phyloP scores from a whole-genome alignment of 2,329 filamentous ascomycete species.

The Periconia digitata region DNA sequence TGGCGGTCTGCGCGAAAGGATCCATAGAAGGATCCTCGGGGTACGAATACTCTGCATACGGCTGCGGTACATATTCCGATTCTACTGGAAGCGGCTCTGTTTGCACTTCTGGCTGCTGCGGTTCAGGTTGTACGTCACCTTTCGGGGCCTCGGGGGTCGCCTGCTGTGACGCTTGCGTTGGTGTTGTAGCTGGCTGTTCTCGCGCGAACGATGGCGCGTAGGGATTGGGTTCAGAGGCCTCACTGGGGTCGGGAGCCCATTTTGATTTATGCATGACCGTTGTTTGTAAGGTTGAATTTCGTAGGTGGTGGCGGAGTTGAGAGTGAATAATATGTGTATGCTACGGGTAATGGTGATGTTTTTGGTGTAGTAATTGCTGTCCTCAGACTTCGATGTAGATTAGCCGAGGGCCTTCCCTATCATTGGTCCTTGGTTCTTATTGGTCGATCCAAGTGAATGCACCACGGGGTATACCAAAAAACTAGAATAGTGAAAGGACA shows the following conservation, averaged over 20 bases:
- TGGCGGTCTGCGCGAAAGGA: conserved; percentile 53
- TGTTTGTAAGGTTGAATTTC: too few species aligned
- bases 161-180: conserved; percentile 1
- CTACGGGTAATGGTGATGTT: too few species aligned
- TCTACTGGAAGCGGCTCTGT: conserved; percentile 14
- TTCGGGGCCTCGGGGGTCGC: conserved; percentile 1
- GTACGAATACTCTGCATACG: conserved; percentile 28
- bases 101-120: conserved; percentile 2
- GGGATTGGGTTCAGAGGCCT: neutral
- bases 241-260: conserved; percentile 32
- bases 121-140: neutral
- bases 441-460: too few species aligned
- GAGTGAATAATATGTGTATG: too few species aligned
- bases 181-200: neutral
- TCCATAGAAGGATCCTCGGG: conserved; percentile 39
- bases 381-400: too few species aligned
- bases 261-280: conserved; percentile 36
- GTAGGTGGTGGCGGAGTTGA: neutral
- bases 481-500: too few species aligned
- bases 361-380: too few species aligned
- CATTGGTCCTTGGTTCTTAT: too few species aligned
- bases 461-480: too few species aligned
- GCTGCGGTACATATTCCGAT: conserved; percentile 13
- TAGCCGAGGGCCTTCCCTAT: too few species aligned
- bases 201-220: neutral